Conservation (phyloP, 331 rosid species). For the Rosa hybrid region DNA sequence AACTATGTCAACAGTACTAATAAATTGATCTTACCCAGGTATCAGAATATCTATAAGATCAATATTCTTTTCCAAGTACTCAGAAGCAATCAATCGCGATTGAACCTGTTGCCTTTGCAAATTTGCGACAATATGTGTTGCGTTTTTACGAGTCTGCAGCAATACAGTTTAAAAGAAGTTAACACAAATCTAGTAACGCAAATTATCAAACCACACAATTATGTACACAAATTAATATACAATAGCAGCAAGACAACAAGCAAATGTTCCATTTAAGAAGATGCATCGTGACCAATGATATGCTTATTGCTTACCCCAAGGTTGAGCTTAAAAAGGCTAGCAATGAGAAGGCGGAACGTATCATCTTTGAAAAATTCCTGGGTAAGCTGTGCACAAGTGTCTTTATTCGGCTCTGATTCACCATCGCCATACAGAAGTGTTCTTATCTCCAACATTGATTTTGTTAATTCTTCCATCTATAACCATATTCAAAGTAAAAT, state of each 20-base stretch:
- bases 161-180: background rate
- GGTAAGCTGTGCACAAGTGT: slow-evolving; percentile 43
- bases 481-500: background rate
- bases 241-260: background rate
- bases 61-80: slow-evolving; percentile 46
- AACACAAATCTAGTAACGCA: background rate
- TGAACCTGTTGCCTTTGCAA: slow-evolving; percentile 46
- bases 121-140: slow-evolving; percentile 45
- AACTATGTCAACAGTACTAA: background rate
- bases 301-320: slow-evolving; percentile 30
- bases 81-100: slow-evolving; percentile 37
- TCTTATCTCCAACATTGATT: slow-evolving; percentile 41
- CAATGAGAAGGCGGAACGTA: slow-evolving; percentile 35
- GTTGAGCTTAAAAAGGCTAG: slow-evolving; percentile 37
- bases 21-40: slow-evolving; percentile 28
- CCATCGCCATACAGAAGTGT: slow-evolving; percentile 39
- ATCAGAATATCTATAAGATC: slow-evolving; percentile 42
- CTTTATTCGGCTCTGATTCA: slow-evolving; percentile 41
- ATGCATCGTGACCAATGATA: background rate
- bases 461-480: slow-evolving; percentile 38
- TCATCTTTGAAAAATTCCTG: slow-evolving; percentile 45
- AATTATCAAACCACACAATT: background rate
- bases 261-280: background rate
- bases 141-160: slow-evolving; percentile 40
- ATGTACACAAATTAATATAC: background rate